Percentiles rank a stretch among this genome's conserved stretches.
These are phyloP conservation scores for Ambrosia hybrid DNA, from an alignment of 140 eudicot genomes.

Conservation along the genomic window DNA sequence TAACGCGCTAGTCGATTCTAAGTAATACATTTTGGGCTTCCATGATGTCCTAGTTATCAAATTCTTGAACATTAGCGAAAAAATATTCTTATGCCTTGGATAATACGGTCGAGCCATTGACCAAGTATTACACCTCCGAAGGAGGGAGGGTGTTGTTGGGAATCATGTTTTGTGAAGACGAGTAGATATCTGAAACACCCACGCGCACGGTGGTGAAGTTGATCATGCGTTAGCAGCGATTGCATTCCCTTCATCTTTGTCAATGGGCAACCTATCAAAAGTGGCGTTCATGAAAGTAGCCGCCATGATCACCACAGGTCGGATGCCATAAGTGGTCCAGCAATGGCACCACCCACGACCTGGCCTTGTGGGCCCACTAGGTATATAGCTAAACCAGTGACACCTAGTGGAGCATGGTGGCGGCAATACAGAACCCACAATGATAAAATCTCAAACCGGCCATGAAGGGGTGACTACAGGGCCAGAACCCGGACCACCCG, in stretches of 20 bases:
- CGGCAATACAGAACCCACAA: constrained; percentile 55
- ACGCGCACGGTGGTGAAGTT: constrained; percentile 14
- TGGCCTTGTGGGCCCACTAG: constrained; percentile 63
- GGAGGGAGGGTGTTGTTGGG: constrained; percentile 28
- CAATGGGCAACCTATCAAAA: constrained; percentile 52
- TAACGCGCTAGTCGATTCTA: constrained; percentile 1
- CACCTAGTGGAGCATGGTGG: constrained; percentile 65
- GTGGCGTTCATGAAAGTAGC: constrained; percentile 61
- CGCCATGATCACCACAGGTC: constrained; percentile 61
- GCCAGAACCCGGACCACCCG: constrained; percentile 22
- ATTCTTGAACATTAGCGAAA: neutral
- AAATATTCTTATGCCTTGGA: constrained; percentile 27
- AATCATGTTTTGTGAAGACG: constrained; percentile 38
- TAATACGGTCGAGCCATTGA: constrained; percentile 36
- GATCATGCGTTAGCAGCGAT: constrained; percentile 9
- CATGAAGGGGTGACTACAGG: constrained; percentile 54
- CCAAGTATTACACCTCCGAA: constrained; percentile 44
- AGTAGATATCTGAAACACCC: constrained; percentile 30
- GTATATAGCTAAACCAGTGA: constrained; percentile 48
- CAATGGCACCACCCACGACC: constrained; percentile 55
- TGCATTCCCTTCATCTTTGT: constrained; percentile 32
- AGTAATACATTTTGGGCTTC: constrained; percentile 6
- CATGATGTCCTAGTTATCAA: neutral
- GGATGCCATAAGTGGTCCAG: constrained; percentile 53
- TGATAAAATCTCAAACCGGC: constrained; percentile 58